Evolutionary conservation across 2,329 filamentous ascomycete species (phyloP).

Genomic region (Phialocephala subalpina): DNA sequence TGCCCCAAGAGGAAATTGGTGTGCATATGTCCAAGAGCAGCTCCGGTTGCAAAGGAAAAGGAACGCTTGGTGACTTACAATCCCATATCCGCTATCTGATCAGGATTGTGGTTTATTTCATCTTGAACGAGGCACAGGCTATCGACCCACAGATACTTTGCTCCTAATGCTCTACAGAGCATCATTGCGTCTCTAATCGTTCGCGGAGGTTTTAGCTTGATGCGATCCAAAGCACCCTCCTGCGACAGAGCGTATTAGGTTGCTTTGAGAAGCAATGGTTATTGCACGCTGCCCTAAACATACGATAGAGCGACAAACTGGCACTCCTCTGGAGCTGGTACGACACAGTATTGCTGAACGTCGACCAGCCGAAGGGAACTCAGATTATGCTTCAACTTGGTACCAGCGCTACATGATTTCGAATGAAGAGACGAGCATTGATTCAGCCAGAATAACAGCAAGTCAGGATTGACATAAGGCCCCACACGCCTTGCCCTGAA

Average conservation of each 20-base stretch:
- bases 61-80: not conserved
- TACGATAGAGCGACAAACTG: not conserved
- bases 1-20: too few relatives aligned
- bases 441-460: not conserved
- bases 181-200: not conserved
- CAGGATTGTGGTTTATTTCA: not conserved
- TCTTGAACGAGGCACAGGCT: not conserved
- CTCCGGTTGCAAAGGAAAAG: too few relatives aligned
- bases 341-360: not conserved
- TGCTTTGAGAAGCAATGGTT: not conserved
- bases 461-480: not conserved
- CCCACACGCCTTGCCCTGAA: not conserved
- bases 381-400: not conserved
- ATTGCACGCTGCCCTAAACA: not conserved
- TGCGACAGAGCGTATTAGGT: not conserved
- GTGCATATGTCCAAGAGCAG: too few relatives aligned
- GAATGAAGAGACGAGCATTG: not conserved
- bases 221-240: not conserved
- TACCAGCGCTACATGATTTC: not conserved
- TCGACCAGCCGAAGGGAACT: not conserved
- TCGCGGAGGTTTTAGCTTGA: not conserved
- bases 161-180: not conserved
- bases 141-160: not conserved
- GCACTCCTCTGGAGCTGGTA: not conserved
- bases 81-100: not conserved